phyloP scores from a whole-genome alignment of 2,329 filamentous ascomycete species.

The Teratosphaeria nubilosa region DNA sequence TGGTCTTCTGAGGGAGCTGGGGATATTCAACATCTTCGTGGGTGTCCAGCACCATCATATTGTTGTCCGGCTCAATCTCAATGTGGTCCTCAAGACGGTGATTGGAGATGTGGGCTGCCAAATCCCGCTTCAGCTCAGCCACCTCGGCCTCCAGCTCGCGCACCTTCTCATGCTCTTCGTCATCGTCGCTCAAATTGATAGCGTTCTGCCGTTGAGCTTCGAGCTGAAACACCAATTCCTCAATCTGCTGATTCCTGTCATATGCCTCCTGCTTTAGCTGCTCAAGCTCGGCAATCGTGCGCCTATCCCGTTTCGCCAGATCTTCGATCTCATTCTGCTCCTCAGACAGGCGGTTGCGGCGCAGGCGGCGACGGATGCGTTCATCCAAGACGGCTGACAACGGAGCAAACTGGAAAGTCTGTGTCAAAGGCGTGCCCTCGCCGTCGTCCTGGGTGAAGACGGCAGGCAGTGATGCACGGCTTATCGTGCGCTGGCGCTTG shows the following conservation, averaged over 20 bases:
- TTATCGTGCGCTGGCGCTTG: constrained; percentile 14
- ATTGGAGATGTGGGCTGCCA: constrained; percentile 17
- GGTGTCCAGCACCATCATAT: constrained; percentile 24
- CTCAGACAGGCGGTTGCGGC: constrained; percentile 30
- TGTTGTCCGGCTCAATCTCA: constrained; percentile 14
- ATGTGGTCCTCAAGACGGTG: constrained; percentile 10
- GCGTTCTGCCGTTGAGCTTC: constrained; percentile 29
- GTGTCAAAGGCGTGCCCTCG: constrained; percentile 7
- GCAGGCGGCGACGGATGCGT: constrained; percentile 28
- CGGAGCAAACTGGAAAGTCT: constrained; percentile 22
- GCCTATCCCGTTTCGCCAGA: constrained; percentile 20
- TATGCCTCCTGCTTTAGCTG: constrained; percentile 28
- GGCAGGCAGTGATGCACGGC: constrained; percentile 24
- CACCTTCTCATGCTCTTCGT: constrained; percentile 26
- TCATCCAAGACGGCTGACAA: constrained; percentile 22
- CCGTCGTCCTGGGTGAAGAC: constrained; percentile 12
- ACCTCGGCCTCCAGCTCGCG: constrained; percentile 19
- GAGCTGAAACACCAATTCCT: constrained; percentile 26
- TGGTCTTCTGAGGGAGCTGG: constrained; percentile 8
- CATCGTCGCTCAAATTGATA: constrained; percentile 28
- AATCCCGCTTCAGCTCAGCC: constrained; percentile 21
- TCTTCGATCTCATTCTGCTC: constrained; percentile 30
- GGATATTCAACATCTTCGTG: constrained; percentile 19
- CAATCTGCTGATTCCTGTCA: constrained; percentile 23
- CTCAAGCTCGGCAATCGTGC: constrained; percentile 20